These are phyloP conservation scores for Pseudogymnoascus sp. DNA, from an alignment of 2,329 filamentous ascomycete genomes.

Conservation along the genomic window DNA sequence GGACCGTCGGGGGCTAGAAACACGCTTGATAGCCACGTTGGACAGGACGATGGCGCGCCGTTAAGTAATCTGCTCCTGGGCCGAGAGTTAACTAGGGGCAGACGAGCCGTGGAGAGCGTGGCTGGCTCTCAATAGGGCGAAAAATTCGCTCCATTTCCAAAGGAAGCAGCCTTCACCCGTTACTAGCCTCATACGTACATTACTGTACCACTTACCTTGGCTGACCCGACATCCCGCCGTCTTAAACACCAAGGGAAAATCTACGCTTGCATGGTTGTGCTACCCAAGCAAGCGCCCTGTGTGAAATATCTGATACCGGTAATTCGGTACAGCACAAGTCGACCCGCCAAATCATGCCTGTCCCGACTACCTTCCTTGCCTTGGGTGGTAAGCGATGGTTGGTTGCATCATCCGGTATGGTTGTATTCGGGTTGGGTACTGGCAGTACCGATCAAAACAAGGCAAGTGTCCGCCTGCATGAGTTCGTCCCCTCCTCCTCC, in stretches of 20 bases:
- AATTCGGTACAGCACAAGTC: slow-evolving; percentile 4
- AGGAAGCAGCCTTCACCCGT: slow-evolving; percentile 4
- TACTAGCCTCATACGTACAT: neutral
- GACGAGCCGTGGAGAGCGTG: neutral
- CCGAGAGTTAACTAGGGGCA: neutral
- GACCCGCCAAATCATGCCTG: slow-evolving; percentile 5
- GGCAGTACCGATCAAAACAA: neutral
- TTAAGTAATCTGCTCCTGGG: slow-evolving; percentile 2
- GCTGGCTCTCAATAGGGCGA: neutral
- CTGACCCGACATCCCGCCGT: slow-evolving; percentile 1
- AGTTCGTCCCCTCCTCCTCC: neutral
- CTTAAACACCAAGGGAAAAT: slow-evolving; percentile 4
- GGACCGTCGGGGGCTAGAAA: neutral
- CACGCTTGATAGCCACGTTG: neutral
- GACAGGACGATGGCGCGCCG: neutral
- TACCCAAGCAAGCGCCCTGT: neutral
- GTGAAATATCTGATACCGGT: slow-evolving; percentile 5
- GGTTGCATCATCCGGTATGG: neutral
- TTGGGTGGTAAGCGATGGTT: slow-evolving; percentile 1
- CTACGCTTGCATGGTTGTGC: slow-evolving; percentile 7
- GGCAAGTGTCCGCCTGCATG: slow-evolving; percentile 2
- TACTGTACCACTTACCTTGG: neutral
- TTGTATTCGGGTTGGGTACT: neutral
- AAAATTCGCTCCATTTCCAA: slow-evolving; percentile 4
- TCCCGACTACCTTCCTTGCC: slow-evolving; percentile 3